Conservation (phyloP, 805 yeast species). For the Teunomyces lycoperdinae region DNA sequence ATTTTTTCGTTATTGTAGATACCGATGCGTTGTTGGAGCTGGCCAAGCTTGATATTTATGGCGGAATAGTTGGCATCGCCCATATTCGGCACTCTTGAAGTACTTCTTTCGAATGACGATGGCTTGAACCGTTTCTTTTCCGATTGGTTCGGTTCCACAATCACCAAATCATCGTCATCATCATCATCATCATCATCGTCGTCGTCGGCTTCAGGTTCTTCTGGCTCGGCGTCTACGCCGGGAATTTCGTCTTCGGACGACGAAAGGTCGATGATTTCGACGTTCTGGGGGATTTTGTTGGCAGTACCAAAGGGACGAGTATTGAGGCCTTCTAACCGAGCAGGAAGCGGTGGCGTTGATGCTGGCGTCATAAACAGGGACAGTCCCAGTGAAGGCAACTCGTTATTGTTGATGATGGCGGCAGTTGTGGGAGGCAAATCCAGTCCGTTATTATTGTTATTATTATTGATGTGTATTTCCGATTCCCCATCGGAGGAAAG, state of each 20-base stretch:
- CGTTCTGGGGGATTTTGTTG: background rate
- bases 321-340: background rate
- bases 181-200: constrained; percentile 6
- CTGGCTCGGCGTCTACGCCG: constrained; percentile 4
- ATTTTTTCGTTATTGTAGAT: constrained; percentile 1
- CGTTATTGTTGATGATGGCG: background rate
- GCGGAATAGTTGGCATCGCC: constrained; percentile 4
- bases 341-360: background rate
- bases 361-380: background rate
- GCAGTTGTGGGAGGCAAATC: background rate
- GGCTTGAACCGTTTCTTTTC: constrained; percentile 10
- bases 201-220: background rate
- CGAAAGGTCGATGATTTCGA: constrained; percentile 4
- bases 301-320: background rate
- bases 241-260: constrained; percentile 6
- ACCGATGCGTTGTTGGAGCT: constrained; percentile 6
- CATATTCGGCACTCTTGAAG: constrained; percentile 9
- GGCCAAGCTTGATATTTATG: background rate
- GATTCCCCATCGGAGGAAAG: constrained; percentile 10
- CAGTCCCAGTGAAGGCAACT: background rate
- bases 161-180: constrained; percentile 9
- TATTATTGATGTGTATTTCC: background rate
- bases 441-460: background rate
- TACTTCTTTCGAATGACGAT: constrained; percentile 9
- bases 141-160: constrained; percentile 6